Base-by-base conservation (phyloP, 1,139 yeast species). In the Hyphopichia khmerensis region DNA sequence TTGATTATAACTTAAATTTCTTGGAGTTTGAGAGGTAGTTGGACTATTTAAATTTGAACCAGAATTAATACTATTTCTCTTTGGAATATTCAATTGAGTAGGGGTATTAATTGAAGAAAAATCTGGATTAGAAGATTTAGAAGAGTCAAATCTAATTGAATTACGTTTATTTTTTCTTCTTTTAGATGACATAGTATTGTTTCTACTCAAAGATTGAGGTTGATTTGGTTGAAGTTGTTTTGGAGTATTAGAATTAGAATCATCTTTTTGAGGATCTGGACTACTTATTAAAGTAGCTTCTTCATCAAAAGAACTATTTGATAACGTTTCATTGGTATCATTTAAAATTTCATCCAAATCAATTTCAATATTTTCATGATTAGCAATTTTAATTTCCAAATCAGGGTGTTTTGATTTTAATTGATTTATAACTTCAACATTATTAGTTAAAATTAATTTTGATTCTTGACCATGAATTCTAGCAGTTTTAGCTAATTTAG, bases 381-480 rank as follows among this genome's bases (percentile, higher is more conserved):
- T 53, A 32, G 51, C 43, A 14, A 71, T 50, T 43, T 59, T 63
- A 9, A 62, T 62, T 40, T 53, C 59, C 38, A 72, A 56, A 43
- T 72, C 77, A 4, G 78, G 77, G 47, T 63, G 52, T 45, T 68
- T 70, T 11, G 52, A 66, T 19, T 64, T 42, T 34, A 72, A 56
- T 15, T 52, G 48, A 29, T 58, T 56, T 36, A 72, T 57, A 23
- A 62, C 59, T 23, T 61, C 60, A 17, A 65, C 55, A 47, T 63
- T 65, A 43, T 70, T 69, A 43, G 56, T 62, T 38, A 75, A 58
- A 9, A 68, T 53, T 8, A 55, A 44, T 53, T 71, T 64, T 40
- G 71, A 59, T 48, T 77, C 75, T 59, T 70, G 69, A 41, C 82
- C 82, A 51, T 79, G 82, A 26, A 64, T 52, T 47, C 67, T 73